These are phyloP conservation scores for Lachnellula cervina DNA, from an alignment of 2,329 filamentous ascomycete genomes.

Conservation along the genomic window DNA sequence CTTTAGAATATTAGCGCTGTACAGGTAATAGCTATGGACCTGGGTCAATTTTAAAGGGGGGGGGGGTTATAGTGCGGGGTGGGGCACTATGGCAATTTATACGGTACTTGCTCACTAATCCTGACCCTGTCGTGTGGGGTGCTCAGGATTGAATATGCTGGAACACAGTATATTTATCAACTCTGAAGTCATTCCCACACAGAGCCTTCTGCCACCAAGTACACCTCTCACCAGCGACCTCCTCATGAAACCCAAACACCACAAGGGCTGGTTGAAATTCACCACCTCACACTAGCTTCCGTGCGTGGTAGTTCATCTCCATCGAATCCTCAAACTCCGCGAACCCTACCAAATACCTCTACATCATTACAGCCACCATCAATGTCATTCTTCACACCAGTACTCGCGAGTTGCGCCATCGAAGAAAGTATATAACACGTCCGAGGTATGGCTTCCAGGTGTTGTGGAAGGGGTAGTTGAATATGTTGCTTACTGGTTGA, in stretches of 20 bases:
- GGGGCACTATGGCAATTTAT: too few relatives aligned
- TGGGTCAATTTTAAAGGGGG: too few relatives aligned
- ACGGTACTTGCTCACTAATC: too few relatives aligned
- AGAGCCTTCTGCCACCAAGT: not conserved
- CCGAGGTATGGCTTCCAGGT: not conserved
- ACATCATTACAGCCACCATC: not conserved
- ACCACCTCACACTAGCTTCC: not conserved
- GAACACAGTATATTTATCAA: not conserved
- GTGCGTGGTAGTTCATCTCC: not conserved
- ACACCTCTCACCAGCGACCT: not conserved
- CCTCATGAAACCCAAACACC: not conserved
- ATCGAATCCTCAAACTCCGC: not conserved
- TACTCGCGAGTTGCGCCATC: not conserved
- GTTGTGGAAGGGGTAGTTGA: not conserved
- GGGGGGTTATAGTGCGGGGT: too few relatives aligned
- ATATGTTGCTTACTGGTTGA: not conserved
- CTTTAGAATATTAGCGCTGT: too few relatives aligned
- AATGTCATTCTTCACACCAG: not conserved
- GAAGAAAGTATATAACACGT: not conserved
- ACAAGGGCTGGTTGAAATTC: not conserved
- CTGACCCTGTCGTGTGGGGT: too few relatives aligned
- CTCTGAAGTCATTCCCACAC: not conserved
- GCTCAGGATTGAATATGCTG: too few relatives aligned
- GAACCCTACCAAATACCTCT: not conserved
- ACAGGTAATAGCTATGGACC: too few relatives aligned